Percentiles rank a stretch among this genome's conserved stretches.
These are phyloP conservation scores for Erysimum cheiri DNA, from an alignment of 441 rosid genomes.

Conservation along the genomic window DNA sequence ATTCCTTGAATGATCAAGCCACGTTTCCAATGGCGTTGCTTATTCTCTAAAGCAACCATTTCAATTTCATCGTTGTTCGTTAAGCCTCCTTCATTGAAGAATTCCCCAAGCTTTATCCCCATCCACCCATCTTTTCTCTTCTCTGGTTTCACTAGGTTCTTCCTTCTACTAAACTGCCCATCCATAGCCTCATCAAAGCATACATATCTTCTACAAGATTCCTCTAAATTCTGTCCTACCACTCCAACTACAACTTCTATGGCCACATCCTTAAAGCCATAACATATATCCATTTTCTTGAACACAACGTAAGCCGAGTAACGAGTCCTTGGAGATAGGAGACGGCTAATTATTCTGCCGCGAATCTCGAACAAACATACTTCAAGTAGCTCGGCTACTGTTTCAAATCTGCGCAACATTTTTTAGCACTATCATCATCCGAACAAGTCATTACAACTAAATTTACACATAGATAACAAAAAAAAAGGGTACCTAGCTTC, in stretches of 20 bases:
- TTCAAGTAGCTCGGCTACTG: slow-evolving; percentile 49
- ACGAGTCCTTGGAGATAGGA: slow-evolving; percentile 48
- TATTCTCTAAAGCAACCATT: slow-evolving; percentile 31
- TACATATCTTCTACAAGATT: neutral
- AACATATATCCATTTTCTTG: slow-evolving; percentile 3
- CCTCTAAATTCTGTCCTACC: neutral
- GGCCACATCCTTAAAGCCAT: slow-evolving; percentile 24
- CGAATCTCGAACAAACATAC: slow-evolving; percentile 62
- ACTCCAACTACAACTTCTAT: slow-evolving; percentile 32
- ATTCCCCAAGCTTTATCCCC: slow-evolving; percentile 53
- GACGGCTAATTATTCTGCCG: slow-evolving; percentile 41
- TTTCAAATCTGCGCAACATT: slow-evolving; percentile 49
- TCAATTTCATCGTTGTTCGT: slow-evolving; percentile 28
- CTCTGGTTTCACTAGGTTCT: neutral
- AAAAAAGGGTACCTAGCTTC: slow-evolving; percentile 47
- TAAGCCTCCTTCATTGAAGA: slow-evolving; percentile 37
- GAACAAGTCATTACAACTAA: neutral
- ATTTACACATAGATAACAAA: neutral
- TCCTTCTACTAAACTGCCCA: neutral
- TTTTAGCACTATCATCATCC: neutral
- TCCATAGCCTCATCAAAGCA: neutral
- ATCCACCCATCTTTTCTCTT: slow-evolving; percentile 50
- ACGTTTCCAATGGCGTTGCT: neutral
- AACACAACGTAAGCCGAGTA: slow-evolving; percentile 60
- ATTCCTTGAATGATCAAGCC: slow-evolving; percentile 15